Evolutionary conservation across 208 protist species (phyloP), one percentile per base, ranked within the genome.

Genomic region (Acanthamoeba healyi): DNA sequence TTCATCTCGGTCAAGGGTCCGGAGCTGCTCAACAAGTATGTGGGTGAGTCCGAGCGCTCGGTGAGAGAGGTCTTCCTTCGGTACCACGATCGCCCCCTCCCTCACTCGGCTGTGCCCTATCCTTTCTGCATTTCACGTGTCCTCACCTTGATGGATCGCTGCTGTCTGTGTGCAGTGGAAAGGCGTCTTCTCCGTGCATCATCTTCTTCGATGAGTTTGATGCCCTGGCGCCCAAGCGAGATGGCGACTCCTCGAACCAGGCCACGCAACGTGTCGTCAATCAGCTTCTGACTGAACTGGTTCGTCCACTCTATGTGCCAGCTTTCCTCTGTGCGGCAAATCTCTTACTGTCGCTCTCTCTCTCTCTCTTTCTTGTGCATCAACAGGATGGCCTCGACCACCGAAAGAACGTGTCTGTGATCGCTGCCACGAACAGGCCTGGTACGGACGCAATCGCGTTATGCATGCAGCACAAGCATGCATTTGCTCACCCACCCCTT

Each of bases 141-240:
- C 15, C 63, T 89, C 42, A 95, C 36, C 56, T n/a, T n/a, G n/a
- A n/a, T n/a, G n/a, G n/a, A n/a, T n/a, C 38, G 7, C 63, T 70
- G 26, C 82, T 90, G 0, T 70, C 15, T 34, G 17, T 88, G n/a
- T 17, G 63, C 94, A 92, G 95, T 22, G 97, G 95, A 2, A 46
- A 87, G 22, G 63, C 95, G 14, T 96, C 95, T 24, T 95, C 98
- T 1, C 99, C 99, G 19, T 99, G 99, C 96, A 98, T 99, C 63
- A 97, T 99, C 61, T 99, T 99, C 95, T 99, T 99, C 95, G 99
- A 99, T 96, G 99, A 99, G 96, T 97, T 99, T n/a, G 99, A 99
- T 96, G 98, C 99, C 0, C 96, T 99, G 17, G 98, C 98, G 12
- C 99, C 98, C 29, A 97, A 98, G 34, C 46, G 88, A 46, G 95